These are phyloP conservation scores for Moricandia moricandioides DNA, from an alignment of 345 rosid species.

Conservation along the genomic window DNA sequence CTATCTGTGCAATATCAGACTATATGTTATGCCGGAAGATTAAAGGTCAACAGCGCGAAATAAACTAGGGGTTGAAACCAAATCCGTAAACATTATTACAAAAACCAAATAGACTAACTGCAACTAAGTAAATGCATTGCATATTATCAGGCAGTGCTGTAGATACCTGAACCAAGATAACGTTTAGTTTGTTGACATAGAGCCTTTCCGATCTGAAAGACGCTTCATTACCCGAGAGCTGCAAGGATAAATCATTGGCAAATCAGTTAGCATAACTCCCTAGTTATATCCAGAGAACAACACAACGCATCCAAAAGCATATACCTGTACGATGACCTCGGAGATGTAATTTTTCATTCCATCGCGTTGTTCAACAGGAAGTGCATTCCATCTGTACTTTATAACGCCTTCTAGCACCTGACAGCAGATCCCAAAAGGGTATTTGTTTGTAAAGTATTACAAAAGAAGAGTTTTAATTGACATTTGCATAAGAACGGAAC, in stretches of 20 bases:
- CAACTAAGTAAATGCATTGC: background rate
- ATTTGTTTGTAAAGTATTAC: conserved; percentile 10
- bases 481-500: background rate
- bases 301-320: background rate
- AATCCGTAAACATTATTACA: background rate
- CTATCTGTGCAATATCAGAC: conserved; percentile 51
- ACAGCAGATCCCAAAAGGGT: conserved; percentile 14
- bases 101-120: conserved; percentile 12
- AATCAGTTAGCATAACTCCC: background rate
- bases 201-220: conserved; percentile 86
- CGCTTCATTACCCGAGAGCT: conserved; percentile 93
- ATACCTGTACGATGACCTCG: conserved; percentile 96
- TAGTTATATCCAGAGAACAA: background rate
- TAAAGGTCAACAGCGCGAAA: background rate
- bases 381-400: conserved; percentile 97
- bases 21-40: conserved; percentile 15
- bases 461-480: background rate
- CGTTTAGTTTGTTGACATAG: conserved; percentile 90
- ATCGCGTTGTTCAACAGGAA: conserved; percentile 95
- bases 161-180: conserved; percentile 91
- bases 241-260: conserved; percentile 3
- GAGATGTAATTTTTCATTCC: conserved; percentile 99
- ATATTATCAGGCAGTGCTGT: conserved; percentile 1
- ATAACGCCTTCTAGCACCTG: conserved; percentile 98
- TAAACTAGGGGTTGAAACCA: background rate